Evolutionary conservation across 2,329 filamentous ascomycete genomes (phyloP).

Genomic region (Epicoccum sorghinum): DNA sequence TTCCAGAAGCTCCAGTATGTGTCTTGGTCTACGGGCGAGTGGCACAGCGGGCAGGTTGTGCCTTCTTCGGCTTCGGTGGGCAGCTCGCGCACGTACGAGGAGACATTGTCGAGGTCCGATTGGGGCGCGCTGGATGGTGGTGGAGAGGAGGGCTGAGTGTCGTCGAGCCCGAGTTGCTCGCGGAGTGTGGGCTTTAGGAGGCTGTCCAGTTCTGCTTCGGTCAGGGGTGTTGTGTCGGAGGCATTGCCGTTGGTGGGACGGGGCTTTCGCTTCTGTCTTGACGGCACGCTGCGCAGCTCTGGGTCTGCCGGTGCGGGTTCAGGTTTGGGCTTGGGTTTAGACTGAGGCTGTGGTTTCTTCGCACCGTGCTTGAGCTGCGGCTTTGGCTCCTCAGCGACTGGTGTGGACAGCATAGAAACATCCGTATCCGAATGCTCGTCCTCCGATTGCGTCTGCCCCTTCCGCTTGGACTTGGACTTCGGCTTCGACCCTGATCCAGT

Average conservation of each 20-base stretch:
- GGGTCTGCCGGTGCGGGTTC: neutral
- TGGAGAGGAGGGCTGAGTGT: slow-evolving; percentile 20
- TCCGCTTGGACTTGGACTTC: neutral
- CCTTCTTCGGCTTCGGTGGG: slow-evolving; percentile 25
- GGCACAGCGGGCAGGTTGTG: slow-evolving; percentile 69
- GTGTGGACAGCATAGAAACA: neutral
- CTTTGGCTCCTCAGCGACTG: neutral
- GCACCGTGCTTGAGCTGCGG: no score
- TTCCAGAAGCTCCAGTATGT: slow-evolving; percentile 57
- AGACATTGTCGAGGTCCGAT: slow-evolving; percentile 22
- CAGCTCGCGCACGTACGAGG: slow-evolving; percentile 25
- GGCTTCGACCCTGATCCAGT: no score
- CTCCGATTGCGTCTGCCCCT: neutral
- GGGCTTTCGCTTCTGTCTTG: neutral
- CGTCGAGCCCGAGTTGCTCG: slow-evolving; percentile 20
- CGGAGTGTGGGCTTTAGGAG: slow-evolving; percentile 15
- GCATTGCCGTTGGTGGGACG: neutral
- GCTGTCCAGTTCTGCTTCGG: neutral
- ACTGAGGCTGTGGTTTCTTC: no score
- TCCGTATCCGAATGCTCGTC: neutral
- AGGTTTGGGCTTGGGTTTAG: no score
- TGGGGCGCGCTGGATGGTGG: slow-evolving; percentile 25
- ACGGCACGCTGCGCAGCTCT: slow-evolving; percentile 1
- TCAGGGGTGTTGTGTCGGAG: neutral
- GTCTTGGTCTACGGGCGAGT: slow-evolving; percentile 61